phyloP scores from a whole-genome alignment of 805 yeast species.

The Metschnikowia noctiluminum region DNA sequence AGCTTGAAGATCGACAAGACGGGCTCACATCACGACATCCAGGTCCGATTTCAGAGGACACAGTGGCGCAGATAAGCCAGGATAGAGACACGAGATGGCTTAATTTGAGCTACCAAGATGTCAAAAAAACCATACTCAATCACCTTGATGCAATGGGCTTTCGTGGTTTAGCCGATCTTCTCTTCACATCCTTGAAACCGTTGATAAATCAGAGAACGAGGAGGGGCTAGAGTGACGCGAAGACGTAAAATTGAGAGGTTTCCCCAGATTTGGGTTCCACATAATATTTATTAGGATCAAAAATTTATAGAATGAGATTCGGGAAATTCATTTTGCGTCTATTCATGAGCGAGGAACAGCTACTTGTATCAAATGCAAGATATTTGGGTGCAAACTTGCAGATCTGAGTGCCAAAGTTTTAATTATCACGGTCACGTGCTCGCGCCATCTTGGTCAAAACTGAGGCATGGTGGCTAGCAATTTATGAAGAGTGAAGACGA shows the following conservation, averaged over 20 bases:
- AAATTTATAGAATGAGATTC: no score
- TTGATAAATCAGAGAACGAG: slow-evolving; percentile 20
- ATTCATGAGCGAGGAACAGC: no score
- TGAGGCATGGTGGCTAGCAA: no score
- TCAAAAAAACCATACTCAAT: slow-evolving; percentile 44
- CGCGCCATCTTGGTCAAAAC: neutral
- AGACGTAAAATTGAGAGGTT: no score
- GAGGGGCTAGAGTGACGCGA: neutral
- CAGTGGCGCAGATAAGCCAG: slow-evolving; percentile 31
- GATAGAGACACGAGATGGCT: slow-evolving; percentile 37
- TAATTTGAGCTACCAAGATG: slow-evolving; percentile 37
- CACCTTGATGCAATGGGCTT: slow-evolving; percentile 44
- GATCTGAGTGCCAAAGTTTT: neutral
- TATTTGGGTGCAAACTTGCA: neutral
- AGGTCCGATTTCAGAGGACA: slow-evolving; percentile 50
- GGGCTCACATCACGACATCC: slow-evolving; percentile 39
- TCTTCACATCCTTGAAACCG: slow-evolving; percentile 54
- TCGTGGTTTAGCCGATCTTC: slow-evolving; percentile 45
- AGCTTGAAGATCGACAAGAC: slow-evolving; percentile 41
- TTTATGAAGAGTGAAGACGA: no score
- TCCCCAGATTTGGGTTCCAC: no score
- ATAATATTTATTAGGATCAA: no score
- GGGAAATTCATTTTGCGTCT: no score
- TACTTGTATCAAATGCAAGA: no score
- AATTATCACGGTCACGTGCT: neutral